Evolutionary conservation across 106 monocot genomes (phyloP).

Genomic region (Dactylorhiza incarnata): DNA sequence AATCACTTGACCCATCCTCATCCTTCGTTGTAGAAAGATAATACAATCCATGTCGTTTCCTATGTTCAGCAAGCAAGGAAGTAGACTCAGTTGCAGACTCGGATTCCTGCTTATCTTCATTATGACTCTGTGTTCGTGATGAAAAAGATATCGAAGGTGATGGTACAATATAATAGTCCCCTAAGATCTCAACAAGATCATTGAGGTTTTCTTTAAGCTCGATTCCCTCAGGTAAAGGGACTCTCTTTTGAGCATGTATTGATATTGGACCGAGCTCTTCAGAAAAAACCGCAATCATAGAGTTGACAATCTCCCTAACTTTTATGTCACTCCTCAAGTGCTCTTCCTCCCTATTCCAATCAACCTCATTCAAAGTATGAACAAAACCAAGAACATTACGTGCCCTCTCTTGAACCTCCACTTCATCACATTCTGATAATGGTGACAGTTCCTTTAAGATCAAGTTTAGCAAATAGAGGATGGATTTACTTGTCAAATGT

Average conservation of each 20-base stretch:
- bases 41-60: conserved; percentile 74
- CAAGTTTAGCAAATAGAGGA: conserved; percentile 40
- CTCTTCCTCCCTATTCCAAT: conserved; percentile 14
- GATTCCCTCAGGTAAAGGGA: conserved; percentile 57
- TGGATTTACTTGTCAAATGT: conserved; percentile 23
- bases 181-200: conserved; percentile 42
- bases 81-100: conserved; percentile 23
- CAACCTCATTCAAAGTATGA: conserved; percentile 28
- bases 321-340: conserved; percentile 15
- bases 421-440: conserved; percentile 47
- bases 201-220: conserved; percentile 65
- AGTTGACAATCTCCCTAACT: conserved; percentile 24
- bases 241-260: conserved; percentile 40
- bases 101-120: conserved; percentile 22
- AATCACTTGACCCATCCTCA: conserved; percentile 43
- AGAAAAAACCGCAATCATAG: conserved; percentile 38
- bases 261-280: conserved; percentile 73
- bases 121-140: conserved; percentile 12
- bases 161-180: conserved; percentile 20
- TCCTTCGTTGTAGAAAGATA: conserved; percentile 63
- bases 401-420: conserved; percentile 76
- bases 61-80: conserved; percentile 69
- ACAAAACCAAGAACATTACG: conserved; percentile 67
- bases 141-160: conserved; percentile 33
- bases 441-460: conserved; percentile 53